phyloP scores from a whole-genome alignment of 305 asterid species.

The Petunia hybrid region DNA sequence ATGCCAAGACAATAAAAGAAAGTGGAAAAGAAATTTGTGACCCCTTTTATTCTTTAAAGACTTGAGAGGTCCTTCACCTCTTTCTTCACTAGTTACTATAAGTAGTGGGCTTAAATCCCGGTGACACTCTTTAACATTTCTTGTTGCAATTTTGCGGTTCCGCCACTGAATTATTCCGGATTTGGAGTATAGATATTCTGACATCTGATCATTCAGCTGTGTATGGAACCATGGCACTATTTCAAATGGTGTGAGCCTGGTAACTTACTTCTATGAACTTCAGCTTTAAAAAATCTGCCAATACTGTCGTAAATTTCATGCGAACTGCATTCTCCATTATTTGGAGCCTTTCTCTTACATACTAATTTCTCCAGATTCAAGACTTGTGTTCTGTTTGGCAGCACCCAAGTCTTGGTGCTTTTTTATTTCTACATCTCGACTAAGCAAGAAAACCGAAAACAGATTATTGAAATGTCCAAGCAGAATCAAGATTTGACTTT shows the following conservation, averaged over 20 bases:
- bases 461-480: neutral
- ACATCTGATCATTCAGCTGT: slow-evolving; percentile 48
- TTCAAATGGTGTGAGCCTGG: slow-evolving; percentile 65
- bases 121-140: too few relatives aligned
- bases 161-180: neutral
- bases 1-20: too few relatives aligned
- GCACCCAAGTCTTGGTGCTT: slow-evolving; percentile 61
- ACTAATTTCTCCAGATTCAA: slow-evolving; percentile 75
- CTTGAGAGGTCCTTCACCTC: too few relatives aligned
- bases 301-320: slow-evolving; percentile 68
- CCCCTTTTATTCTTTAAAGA: too few relatives aligned
- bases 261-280: slow-evolving; percentile 77
- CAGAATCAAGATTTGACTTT: neutral
- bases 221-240: slow-evolving; percentile 60
- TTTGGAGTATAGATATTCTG: neutral
- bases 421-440: neutral
- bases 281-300: slow-evolving; percentile 72
- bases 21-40: too few relatives aligned
- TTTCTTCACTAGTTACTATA: too few relatives aligned
- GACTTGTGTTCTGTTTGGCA: slow-evolving; percentile 65
- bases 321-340: slow-evolving; percentile 68
- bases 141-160: neutral
- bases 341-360: slow-evolving; percentile 74
- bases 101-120: neutral
- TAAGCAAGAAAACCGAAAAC: neutral